Evolutionary conservation across 306 rosid genomes (phyloP).

Genomic region (Arachis stenosperma): DNA sequence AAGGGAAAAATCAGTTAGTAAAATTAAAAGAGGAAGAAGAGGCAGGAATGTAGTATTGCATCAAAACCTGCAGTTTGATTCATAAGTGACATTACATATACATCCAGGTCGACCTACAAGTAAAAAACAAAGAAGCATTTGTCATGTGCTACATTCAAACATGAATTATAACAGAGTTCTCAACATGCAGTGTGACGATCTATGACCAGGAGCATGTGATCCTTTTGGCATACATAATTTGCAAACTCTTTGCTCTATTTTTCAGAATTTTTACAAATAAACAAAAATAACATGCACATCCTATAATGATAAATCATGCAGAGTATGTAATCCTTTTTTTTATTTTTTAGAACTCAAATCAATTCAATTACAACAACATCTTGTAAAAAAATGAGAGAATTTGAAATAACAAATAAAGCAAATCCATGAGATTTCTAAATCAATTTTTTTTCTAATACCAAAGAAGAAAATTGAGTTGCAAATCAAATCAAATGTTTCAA

Average conservation of each 20-base stretch:
- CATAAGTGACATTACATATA: constrained; percentile 76
- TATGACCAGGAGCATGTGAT: constrained; percentile 3
- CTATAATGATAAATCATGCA: no score
- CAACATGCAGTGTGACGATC: constrained; percentile 26
- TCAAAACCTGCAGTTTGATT: constrained; percentile 83
- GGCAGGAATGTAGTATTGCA: constrained; percentile 11
- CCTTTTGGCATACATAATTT: constrained; percentile 5
- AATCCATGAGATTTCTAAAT: no score
- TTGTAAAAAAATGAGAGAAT: no score
- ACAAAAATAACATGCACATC: no score
- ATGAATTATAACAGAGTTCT: constrained; percentile 13
- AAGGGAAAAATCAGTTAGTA: no score
- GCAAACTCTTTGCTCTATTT: not conserved
- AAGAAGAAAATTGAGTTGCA: no score
- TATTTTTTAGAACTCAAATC: no score
- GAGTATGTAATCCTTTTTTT: no score
- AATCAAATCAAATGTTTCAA: not conserved
- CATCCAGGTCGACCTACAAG: constrained; percentile 82
- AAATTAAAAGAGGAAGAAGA: not conserved
- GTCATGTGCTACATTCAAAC: constrained; percentile 32
- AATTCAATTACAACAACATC: no score
- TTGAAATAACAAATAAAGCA: no score
- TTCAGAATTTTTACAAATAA: not conserved
- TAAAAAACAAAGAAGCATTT: constrained; percentile 20
- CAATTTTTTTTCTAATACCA: no score